Conservation (phyloP, 139 green algal genomes). For the Chlorella sp. region DNA sequence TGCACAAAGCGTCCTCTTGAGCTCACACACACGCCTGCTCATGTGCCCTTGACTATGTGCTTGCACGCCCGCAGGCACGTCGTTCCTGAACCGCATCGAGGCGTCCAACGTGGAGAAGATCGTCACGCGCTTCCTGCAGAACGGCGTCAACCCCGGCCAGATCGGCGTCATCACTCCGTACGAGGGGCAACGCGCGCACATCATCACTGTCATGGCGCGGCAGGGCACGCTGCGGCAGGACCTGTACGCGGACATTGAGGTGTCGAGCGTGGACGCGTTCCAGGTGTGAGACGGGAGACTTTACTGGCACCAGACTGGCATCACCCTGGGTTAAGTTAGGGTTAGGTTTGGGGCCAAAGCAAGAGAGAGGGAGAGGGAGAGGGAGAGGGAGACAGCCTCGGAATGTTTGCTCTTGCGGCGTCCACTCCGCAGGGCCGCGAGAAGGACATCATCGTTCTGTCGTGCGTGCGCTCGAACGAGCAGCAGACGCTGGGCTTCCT, state of each 20-base stretch:
- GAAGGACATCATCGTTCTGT: conserved; percentile 99
- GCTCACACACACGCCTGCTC: no score
- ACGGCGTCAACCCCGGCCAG: conserved; percentile 61
- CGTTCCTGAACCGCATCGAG: conserved; percentile 94
- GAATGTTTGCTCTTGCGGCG: no score
- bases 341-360: no score
- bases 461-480: conserved; percentile 95
- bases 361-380: no score
- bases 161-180: conserved; percentile 99
- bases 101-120: conserved; percentile 87
- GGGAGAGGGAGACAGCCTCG: no score
- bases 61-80: conserved; percentile 74
- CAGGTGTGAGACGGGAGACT: no score
- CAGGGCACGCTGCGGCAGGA: conserved; percentile 71
- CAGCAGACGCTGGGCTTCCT: conserved; percentile 94
- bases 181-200: conserved; percentile 92
- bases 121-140: conserved; percentile 19
- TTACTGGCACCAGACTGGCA: no score
- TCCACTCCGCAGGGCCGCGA: conserved; percentile 81
- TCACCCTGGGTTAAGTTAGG: no score
- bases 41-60: not conserved
- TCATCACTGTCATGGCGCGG: conserved; percentile 72
- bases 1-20: no score
- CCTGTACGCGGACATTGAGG: conserved; percentile 86
- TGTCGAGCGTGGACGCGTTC: conserved; percentile 77